A percentile compares a stretch with the other conserved stretches of the same genome.
Conservation (phyloP, 805 yeast species). For the Teunomyces kruisii region DNA sequence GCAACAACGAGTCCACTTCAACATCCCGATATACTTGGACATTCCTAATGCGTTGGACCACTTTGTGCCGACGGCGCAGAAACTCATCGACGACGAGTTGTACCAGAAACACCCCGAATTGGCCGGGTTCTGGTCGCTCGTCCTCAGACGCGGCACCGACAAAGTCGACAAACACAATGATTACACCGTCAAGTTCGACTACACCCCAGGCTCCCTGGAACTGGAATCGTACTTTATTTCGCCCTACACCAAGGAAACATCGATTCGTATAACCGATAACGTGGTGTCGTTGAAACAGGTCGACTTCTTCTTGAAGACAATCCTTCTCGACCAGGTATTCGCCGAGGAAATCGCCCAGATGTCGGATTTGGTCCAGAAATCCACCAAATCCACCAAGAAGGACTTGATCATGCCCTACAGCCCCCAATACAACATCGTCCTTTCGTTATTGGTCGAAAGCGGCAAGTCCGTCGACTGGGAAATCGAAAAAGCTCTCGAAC, state of each 20-base stretch:
- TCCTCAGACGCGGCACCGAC: constrained; percentile 17
- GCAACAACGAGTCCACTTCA: constrained; percentile 21
- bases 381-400: constrained; percentile 15
- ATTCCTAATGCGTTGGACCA: constrained; percentile 28
- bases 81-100: constrained; percentile 29
- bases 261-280: constrained; percentile 26
- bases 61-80: constrained; percentile 35
- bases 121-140: constrained; percentile 29
- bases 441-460: constrained; percentile 71
- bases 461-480: constrained; percentile 74
- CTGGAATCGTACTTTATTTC: constrained; percentile 27
- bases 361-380: constrained; percentile 13
- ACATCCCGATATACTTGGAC: constrained; percentile 47
- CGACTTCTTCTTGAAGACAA: constrained; percentile 34
- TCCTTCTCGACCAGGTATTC: constrained; percentile 42
- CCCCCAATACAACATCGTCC: constrained; percentile 70
- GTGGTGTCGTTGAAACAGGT: constrained; percentile 25
- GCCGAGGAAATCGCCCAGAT: constrained; percentile 35
- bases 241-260: constrained; percentile 34
- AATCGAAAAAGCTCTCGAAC: constrained; percentile 51
- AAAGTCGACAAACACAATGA: constrained; percentile 21
- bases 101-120: constrained; percentile 20
- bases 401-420: constrained; percentile 53
- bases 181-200: constrained; percentile 38
- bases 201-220: constrained; percentile 16